A percentile compares a stretch with the other conserved stretches of the same genome.
Evolutionary conservation across 2,329 filamentous ascomycete species (phyloP).

Genomic region (Fusarium kyushuense): DNA sequence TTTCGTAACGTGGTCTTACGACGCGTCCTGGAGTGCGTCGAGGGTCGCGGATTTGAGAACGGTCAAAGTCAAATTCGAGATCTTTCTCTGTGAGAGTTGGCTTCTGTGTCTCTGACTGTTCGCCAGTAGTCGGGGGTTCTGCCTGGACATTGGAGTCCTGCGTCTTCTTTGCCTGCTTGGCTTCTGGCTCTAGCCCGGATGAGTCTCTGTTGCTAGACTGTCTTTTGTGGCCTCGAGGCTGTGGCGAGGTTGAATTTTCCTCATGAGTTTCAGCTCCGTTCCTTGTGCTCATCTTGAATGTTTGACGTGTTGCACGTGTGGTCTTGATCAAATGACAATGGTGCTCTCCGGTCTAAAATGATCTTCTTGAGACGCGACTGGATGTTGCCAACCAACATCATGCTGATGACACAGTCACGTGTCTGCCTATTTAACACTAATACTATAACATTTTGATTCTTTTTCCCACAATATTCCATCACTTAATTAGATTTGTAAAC

Average conservation of each 20-base stretch:
- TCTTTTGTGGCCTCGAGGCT: conserved; percentile 16
- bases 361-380: too few species aligned
- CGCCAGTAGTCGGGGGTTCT: not conserved
- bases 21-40: conserved; percentile 33
- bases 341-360: not conserved
- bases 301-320: accelerated
- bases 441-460: too few species aligned
- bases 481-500: not conserved
- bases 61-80: conserved; percentile 35
- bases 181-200: not conserved
- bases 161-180: conserved; percentile 13
- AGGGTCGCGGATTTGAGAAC: conserved; percentile 23
- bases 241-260: not conserved
- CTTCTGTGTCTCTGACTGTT: not conserved
- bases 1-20: not conserved
- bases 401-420: not conserved
- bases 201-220: not conserved
- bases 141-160: not conserved
- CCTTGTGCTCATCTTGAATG: conserved; percentile 11
- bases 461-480: too few species aligned
- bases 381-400: too few species aligned
- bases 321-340: not conserved
- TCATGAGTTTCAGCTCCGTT: conserved; percentile 10
- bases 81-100: conserved; percentile 17
- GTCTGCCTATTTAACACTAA: too few species aligned